Conservation (phyloP, 345 rosid genomes). For the Microthlaspi erraticum region DNA sequence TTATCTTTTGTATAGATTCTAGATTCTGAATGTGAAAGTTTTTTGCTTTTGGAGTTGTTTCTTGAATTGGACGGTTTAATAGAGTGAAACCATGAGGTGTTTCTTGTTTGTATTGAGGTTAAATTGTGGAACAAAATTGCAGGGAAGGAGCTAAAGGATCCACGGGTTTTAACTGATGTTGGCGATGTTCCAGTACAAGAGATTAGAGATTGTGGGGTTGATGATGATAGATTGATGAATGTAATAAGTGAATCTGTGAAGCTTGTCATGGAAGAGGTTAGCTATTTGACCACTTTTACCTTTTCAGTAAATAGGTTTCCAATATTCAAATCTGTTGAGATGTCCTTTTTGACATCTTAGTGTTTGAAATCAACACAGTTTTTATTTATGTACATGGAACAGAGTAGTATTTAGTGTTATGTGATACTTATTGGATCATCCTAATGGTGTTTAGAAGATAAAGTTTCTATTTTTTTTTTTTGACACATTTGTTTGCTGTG, state of each 20-base stretch:
- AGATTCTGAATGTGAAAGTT: background rate
- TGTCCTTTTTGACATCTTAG: background rate
- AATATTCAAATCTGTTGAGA: background rate
- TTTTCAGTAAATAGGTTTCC: background rate
- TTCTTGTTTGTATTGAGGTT: background rate
- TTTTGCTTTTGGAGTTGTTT: background rate
- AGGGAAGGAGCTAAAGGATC: conserved; percentile 92
- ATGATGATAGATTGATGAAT: conserved; percentile 90
- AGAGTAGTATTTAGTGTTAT: background rate
- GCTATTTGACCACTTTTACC: background rate
- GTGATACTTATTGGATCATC: background rate
- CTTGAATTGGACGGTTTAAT: background rate
- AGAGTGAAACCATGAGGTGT: background rate
- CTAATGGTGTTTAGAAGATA: background rate
- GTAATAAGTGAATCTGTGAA: conserved; percentile 89
- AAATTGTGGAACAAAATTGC: conserved; percentile 23
- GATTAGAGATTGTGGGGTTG: conserved; percentile 94
- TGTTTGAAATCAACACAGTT: conserved; percentile 4
- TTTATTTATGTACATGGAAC: background rate
- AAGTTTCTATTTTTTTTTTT: background rate
- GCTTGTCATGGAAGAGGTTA: conserved; percentile 91
- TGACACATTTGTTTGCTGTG: background rate
- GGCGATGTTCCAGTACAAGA: conserved; percentile 99
- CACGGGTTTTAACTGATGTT: conserved; percentile 90
- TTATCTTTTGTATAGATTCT: background rate